These are phyloP conservation scores for Talaromyces trachyspermus DNA, from an alignment of 495 filamentous ascomycete genomes.

Conservation along the genomic window DNA sequence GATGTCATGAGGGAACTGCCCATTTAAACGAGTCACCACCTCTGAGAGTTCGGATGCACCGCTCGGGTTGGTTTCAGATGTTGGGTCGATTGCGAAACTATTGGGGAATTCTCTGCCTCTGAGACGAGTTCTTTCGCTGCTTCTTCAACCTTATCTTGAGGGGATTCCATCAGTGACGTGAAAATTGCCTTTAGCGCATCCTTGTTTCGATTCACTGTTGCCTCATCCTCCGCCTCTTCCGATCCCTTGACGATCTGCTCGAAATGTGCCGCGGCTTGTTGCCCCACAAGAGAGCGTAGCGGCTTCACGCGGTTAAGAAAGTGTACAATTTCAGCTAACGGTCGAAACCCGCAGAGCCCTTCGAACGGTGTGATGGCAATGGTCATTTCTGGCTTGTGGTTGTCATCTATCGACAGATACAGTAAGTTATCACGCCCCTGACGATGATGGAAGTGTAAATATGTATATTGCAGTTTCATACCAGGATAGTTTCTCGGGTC, in stretches of 20 bases:
- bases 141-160: slow-evolving; percentile 53
- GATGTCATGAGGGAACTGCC: slow-evolving; percentile 69
- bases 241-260: slow-evolving; percentile 57
- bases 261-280: slow-evolving; percentile 57
- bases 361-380: slow-evolving; percentile 96
- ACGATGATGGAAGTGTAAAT: too few species aligned
- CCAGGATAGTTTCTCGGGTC: slow-evolving; percentile 92
- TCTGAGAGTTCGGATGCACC: slow-evolving; percentile 57
- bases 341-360: slow-evolving; percentile 91
- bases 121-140: slow-evolving; percentile 61
- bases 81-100: slow-evolving; percentile 33
- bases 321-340: slow-evolving; percentile 74
- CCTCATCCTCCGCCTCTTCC: slow-evolving; percentile 52
- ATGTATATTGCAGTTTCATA: slow-evolving; percentile 17
- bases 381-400: slow-evolving; percentile 99
- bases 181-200: slow-evolving; percentile 69
- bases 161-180: slow-evolving; percentile 69
- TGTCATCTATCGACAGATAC: slow-evolving; percentile 61
- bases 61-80: slow-evolving; percentile 27
- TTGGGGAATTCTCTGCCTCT: slow-evolving; percentile 51
- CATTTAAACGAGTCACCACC: slow-evolving; percentile 66
- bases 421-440: too few species aligned
- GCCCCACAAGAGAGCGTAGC: slow-evolving; percentile 70
- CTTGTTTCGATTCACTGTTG: slow-evolving; percentile 62
- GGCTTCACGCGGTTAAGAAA: slow-evolving; percentile 70